Conservation (phyloP, 495 filamentous ascomycete genomes). For the Aspergillus conjunctus region DNA sequence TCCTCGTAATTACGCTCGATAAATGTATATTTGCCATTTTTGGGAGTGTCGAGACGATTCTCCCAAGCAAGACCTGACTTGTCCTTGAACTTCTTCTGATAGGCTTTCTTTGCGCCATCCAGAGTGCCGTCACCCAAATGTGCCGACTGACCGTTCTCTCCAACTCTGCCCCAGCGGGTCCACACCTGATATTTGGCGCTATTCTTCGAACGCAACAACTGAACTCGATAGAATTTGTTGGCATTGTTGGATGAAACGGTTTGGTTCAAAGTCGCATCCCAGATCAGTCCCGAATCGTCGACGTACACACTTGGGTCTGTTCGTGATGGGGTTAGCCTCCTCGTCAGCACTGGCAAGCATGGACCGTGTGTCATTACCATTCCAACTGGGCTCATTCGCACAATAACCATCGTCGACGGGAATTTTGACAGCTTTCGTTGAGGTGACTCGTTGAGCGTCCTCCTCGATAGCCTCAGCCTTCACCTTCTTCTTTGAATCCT, state of each 20-base stretch:
- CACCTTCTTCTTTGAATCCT: conserved; percentile 25
- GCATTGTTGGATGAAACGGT: conserved; percentile 57
- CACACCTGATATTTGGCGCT: conserved; percentile 51
- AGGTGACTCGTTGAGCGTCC: conserved; percentile 44
- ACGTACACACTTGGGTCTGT: conserved; percentile 59
- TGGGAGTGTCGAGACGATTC: conserved; percentile 59
- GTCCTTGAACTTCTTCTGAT: conserved; percentile 75
- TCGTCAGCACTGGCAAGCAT: conserved; percentile 9
- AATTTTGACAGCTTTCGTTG: conserved; percentile 41
- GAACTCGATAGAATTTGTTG: conserved; percentile 75
- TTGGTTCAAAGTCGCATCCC: conserved; percentile 55
- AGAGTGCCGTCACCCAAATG: conserved; percentile 46
- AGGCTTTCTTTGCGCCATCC: conserved; percentile 51
- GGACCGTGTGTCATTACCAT: conserved; percentile 31
- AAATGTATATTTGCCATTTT: conserved; percentile 72
- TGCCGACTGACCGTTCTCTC: conserved; percentile 65
- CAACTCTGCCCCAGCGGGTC: conserved; percentile 81
- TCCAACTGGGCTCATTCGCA: conserved; percentile 13
- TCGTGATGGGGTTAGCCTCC: conserved; percentile 1
- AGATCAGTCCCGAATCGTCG: conserved; percentile 63
- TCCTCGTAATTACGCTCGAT: conserved; percentile 69
- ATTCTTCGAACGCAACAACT: conserved; percentile 40
- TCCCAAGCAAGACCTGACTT: conserved; percentile 74
- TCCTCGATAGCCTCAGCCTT: conserved; percentile 39
- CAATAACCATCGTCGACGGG: conserved; percentile 54